Evolutionary conservation across 2,329 filamentous ascomycete species (phyloP).

Genomic region (Monascus ruber): DNA sequence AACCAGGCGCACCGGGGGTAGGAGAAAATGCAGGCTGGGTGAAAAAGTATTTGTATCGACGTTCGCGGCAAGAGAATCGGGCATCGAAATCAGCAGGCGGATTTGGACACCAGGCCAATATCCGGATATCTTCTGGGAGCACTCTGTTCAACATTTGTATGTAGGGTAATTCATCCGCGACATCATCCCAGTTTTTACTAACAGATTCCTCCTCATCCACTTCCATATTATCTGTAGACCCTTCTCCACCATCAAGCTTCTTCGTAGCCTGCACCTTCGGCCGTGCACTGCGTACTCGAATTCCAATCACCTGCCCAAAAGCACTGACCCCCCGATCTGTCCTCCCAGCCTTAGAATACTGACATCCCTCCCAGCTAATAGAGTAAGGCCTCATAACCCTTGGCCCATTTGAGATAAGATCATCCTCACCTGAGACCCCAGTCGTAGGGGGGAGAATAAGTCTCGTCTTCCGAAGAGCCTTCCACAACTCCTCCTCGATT

Average conservation of each 20-base stretch:
- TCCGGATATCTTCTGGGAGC: constrained; percentile 76
- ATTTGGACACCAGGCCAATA: constrained; percentile 84
- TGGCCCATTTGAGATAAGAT: constrained; percentile 30
- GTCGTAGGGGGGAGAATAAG: constrained; percentile 61
- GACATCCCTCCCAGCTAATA: constrained; percentile 69
- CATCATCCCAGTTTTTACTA: constrained; percentile 47
- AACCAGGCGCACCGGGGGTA: constrained; percentile 43
- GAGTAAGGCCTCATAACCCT: constrained; percentile 30
- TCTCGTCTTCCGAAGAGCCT: constrained; percentile 68
- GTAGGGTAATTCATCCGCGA: constrained; percentile 75
- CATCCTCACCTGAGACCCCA: constrained; percentile 25
- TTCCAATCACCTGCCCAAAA: constrained; percentile 86
- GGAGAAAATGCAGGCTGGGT: constrained; percentile 82
- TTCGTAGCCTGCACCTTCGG: constrained; percentile 38
- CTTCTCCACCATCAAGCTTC: constrained; percentile 4
- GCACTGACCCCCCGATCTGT: constrained; percentile 91
- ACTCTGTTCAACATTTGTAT: constrained; percentile 73
- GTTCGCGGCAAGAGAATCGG: constrained; percentile 81
- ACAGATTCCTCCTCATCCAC: constrained; percentile 23
- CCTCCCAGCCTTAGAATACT: constrained; percentile 90
- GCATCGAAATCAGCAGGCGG: constrained; percentile 75
- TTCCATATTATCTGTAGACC: constrained; percentile 1
- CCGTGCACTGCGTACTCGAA: constrained; percentile 69
- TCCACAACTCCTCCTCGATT: constrained; percentile 90
- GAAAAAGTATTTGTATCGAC: constrained; percentile 95